A percentile compares a stretch with the other conserved stretches of the same genome.
phyloP scores from a whole-genome alignment of 352 stramenopile genomes.

The Globisporangium spinosum region DNA sequence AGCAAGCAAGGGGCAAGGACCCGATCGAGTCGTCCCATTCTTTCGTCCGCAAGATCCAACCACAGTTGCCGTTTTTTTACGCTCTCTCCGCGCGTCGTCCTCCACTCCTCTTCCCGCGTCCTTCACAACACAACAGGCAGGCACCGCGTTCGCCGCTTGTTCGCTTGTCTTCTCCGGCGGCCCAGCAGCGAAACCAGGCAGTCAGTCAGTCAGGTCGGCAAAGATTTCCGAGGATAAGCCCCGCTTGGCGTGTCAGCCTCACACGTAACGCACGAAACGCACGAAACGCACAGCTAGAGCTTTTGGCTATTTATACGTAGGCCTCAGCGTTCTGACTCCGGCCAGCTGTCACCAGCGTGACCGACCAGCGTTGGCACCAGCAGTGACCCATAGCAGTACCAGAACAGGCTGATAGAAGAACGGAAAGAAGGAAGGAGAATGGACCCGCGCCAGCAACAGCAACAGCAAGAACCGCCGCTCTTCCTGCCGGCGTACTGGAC shows the following conservation, averaged over 20 bases:
- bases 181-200: neutral
- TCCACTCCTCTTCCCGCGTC: neutral
- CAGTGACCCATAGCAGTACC: neutral
- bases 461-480: neutral
- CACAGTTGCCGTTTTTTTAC: neutral
- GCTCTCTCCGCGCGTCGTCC: too few species aligned
- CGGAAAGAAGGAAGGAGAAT: neutral
- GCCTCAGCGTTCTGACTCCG: neutral
- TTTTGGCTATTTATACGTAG: neutral
- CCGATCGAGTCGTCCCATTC: too few species aligned
- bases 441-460: neutral
- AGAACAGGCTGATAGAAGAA: too few species aligned
- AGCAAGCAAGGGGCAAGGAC: too few species aligned
- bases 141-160: neutral
- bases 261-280: neutral
- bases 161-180: neutral
- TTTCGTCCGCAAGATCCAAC: neutral
- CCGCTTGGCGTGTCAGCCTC: neutral
- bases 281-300: too few species aligned
- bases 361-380: neutral
- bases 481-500: slow-evolving; percentile 35
- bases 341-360: neutral
- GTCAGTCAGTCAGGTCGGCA: neutral
- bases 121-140: neutral
- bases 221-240: neutral